Percentiles rank a stretch among this genome's conserved stretches.
Conservation (phyloP, 352 stramenopile species). For the Phytophthora fragariae region DNA sequence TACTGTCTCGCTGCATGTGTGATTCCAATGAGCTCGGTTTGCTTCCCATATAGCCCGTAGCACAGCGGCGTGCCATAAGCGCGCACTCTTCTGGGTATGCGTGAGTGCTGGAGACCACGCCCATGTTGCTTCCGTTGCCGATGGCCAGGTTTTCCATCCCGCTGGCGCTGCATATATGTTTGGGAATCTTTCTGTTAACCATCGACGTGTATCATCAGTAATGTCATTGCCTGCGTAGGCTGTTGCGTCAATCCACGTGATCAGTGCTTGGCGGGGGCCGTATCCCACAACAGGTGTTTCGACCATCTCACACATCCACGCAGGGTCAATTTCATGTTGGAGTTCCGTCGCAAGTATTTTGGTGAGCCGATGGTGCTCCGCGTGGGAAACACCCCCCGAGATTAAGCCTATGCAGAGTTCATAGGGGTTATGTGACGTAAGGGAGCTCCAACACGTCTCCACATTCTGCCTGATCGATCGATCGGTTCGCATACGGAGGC, state of each 20-base stretch:
- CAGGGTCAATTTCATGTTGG: not conserved
- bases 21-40: not conserved
- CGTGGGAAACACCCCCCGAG: not conserved
- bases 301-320: not conserved
- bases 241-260: not conserved
- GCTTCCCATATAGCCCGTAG: not conserved
- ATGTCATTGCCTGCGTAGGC: not conserved
- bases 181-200: not conserved
- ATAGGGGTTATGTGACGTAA: not conserved
- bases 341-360: not conserved
- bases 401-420: not conserved
- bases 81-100: not conserved
- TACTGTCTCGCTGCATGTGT: not conserved
- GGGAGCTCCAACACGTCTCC: not conserved
- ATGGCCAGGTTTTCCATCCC: not conserved
- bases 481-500: not conserved
- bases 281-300: not conserved
- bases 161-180: not conserved
- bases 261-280: not conserved
- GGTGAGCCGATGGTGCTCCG: not conserved
- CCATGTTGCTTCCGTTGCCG: not conserved
- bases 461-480: not conserved
- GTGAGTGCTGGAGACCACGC: not conserved
- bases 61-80: not conserved
- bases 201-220: not conserved